Evolutionary conservation across 2,329 filamentous ascomycete genomes (phyloP), one percentile per base, ranked within the genome.

Genomic region (Aaosphaeria pasadenensis): DNA sequence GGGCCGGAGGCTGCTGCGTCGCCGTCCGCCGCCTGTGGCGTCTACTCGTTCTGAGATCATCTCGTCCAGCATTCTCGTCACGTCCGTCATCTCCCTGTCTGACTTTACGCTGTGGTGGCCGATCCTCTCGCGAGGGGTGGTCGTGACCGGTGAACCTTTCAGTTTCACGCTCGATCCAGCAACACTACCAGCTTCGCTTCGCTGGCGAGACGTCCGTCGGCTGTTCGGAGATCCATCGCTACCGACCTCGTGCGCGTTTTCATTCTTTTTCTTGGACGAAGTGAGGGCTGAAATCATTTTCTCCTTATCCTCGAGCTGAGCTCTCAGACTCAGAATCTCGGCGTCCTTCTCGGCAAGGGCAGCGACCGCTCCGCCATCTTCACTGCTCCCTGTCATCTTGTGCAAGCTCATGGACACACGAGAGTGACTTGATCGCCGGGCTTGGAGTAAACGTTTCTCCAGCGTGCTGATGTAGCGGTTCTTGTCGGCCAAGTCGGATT

Each of bases 401-500:
- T 87, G 47, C 78, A 91, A 82, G 1, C 87, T 87, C 50, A 88
- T 82, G 5, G 91, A 95, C 7, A 92, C 84, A 13, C 92, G 85
- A 6, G 90, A 92, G 46, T 95, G 91, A 71, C 91, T 96, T 1
- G 91, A 90, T 42, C 92, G 81, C 38, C 94, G 82, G 35, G 94
- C 94, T 64, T 99, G 94, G 32, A 97, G 77, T 1, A 99, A 77
- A 29, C 94, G 84, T 71, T 95, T 95, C 74, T 99, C 94, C 9
- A 99, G 74, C 0, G 94, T 97, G 30, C 88, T 82, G 58, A 97
- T 97, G 69, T 99, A 99, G 31, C 94, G 87, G 60, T 94, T 97
- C 75, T 96, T 96, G 72, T 99, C 94, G n/a, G 82, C 83, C 42
- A 99, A 80, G 68, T 99, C 94, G n/a, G 91, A 84, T 69, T 96